Conservation (phyloP, 495 filamentous ascomycete genomes). For the Aspergillus haitiensis region DNA sequence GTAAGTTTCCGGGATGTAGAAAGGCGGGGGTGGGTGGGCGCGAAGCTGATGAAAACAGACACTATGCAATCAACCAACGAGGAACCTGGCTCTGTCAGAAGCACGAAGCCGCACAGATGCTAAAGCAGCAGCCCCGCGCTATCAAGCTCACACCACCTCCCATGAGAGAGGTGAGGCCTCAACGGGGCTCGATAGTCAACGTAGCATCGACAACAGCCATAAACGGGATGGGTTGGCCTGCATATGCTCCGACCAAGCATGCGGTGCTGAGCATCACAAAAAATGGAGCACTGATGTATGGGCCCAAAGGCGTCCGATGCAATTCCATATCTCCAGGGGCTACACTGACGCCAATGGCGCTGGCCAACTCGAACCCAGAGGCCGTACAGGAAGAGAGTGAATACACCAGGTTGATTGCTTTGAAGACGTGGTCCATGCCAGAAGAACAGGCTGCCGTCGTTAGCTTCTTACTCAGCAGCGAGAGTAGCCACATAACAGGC, state of each 20-base stretch:
- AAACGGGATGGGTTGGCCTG: background rate
- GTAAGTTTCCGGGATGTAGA: background rate
- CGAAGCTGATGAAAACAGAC: no score
- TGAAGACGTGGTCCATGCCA: background rate
- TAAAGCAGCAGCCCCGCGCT: background rate
- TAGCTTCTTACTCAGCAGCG: background rate
- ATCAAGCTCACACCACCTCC: background rate
- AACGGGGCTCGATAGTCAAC: background rate
- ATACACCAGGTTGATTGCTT: background rate
- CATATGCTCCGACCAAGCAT: background rate
- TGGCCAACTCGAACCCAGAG: background rate
- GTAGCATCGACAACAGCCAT: background rate
- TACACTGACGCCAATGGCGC: background rate
- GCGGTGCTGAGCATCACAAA: background rate
- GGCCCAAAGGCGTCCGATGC: background rate
- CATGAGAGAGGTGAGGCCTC: background rate
- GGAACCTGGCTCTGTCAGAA: background rate
- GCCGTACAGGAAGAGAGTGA: background rate
- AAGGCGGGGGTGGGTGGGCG: no score
- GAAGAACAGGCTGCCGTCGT: background rate
- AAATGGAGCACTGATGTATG: background rate
- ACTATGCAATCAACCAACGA: background rate
- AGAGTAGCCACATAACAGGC: background rate
- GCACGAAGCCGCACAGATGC: background rate
- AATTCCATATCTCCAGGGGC: background rate